A percentile compares a stretch with the other conserved stretches of the same genome.
These are phyloP conservation scores for Penicillium verrucosum DNA, from an alignment of 2,329 filamentous ascomycete species.

Conservation along the genomic window DNA sequence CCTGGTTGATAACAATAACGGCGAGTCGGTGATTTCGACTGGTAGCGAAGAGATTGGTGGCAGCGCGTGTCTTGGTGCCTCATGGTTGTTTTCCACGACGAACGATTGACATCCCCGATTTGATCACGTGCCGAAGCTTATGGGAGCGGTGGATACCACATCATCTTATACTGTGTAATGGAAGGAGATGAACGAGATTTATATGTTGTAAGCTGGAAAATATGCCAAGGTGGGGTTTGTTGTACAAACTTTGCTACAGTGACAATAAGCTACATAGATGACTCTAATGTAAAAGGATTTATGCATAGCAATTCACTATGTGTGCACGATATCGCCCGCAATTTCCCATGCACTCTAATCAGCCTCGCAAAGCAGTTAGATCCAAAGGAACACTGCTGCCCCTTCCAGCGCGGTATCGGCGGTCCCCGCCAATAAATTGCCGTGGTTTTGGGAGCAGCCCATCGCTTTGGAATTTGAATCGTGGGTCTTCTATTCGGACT, in stretches of 20 bases:
- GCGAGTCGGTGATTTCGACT: not conserved
- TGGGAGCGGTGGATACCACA: not conserved
- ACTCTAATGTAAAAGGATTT: not conserved
- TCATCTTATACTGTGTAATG: not conserved
- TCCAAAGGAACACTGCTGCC: conserved; percentile 93
- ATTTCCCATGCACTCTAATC: conserved; percentile 22
- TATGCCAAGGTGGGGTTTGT: no score
- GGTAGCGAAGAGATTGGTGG: not conserved
- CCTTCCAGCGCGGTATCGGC: conserved; percentile 82
- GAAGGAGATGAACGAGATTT: not conserved
- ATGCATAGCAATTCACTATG: conserved; percentile 22
- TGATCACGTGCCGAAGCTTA: conserved; percentile 7
- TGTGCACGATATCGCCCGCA: conserved; percentile 27
- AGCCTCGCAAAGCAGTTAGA: conserved; percentile 50
- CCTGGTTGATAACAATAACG: not conserved
- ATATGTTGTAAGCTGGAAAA: not conserved
- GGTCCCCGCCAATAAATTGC: conserved; percentile 69
- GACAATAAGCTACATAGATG: not conserved
- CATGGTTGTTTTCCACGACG: conserved; percentile 9
- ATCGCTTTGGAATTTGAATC: conserved; percentile 87
- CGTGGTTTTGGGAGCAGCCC: conserved; percentile 78
- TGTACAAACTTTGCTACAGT: not conserved
- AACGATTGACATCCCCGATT: conserved; percentile 7
- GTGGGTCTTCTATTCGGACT: conserved; percentile 67
- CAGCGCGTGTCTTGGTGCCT: not conserved